Evolutionary conservation across 1,284 basidiomycete species (phyloP).

Genomic region (Wallemia mellicola): DNA sequence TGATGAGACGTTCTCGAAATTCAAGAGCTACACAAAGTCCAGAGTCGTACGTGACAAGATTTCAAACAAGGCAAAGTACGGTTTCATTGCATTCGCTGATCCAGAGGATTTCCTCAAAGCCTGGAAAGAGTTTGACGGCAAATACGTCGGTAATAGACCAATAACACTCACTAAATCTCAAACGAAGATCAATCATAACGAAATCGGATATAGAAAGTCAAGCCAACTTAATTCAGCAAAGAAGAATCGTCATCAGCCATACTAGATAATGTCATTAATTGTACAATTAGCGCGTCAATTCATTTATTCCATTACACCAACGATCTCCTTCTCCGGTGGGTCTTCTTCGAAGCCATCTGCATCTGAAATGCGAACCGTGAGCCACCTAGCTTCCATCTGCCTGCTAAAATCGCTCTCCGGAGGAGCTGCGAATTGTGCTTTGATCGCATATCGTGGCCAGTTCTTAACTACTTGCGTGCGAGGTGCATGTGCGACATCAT

Average conservation of each 20-base stretch:
- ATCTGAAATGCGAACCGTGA: not conserved
- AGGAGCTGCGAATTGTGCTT: not conserved
- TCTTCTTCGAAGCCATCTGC: not conserved
- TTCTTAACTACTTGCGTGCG: not conserved
- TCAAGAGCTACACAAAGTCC: slow-evolving; percentile 71
- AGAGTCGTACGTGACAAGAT: slow-evolving; percentile 67
- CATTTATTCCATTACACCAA: not conserved
- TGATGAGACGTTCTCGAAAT: slow-evolving; percentile 70
- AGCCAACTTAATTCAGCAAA: slow-evolving; percentile 6
- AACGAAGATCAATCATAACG: slow-evolving; percentile 54
- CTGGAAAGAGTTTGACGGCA: slow-evolving; percentile 99
- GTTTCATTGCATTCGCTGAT: slow-evolving; percentile 90
- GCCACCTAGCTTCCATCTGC: not conserved
- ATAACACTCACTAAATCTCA: slow-evolving; percentile 66
- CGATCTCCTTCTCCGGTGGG: not conserved
- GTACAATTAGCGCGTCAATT: not conserved
- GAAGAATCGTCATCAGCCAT: slow-evolving; percentile 2
- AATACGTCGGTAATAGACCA: slow-evolving; percentile 85
- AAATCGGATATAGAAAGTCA: slow-evolving; percentile 19
- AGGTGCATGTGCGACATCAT: not conserved
- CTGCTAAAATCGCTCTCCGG: not conserved
- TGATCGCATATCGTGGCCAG: not conserved
- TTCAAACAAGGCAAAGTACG: slow-evolving; percentile 53
- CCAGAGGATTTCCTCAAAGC: slow-evolving; percentile 94
- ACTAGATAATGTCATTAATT: not conserved